These are phyloP conservation scores for Saccharomyces kudriavzevii DNA, from an alignment of 805 yeast species.

Conservation along the genomic window DNA sequence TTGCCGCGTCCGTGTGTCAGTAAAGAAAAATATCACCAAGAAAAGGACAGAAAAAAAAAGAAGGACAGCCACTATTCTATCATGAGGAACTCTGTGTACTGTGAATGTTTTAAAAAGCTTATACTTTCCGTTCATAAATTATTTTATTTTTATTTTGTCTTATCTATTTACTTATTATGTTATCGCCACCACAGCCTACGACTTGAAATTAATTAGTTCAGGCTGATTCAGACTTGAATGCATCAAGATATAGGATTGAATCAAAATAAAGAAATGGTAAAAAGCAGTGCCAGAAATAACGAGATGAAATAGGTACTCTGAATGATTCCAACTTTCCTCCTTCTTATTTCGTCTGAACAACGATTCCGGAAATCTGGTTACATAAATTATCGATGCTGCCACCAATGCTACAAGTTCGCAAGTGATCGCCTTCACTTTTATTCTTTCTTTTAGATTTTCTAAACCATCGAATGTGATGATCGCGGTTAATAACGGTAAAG, in stretches of 20 bases:
- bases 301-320: slow-evolving; percentile 64
- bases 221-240: slow-evolving; percentile 22
- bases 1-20: neutral
- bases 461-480: slow-evolving; percentile 37
- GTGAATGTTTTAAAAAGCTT: neutral
- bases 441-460: slow-evolving; percentile 38
- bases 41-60: neutral
- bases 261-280: slow-evolving; percentile 59
- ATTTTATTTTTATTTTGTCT: neutral
- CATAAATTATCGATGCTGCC: slow-evolving; percentile 65
- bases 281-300: slow-evolving; percentile 63
- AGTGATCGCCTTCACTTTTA: slow-evolving; percentile 48
- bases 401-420: slow-evolving; percentile 64
- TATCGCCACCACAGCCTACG: neutral
- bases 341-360: slow-evolving; percentile 32
- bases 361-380: slow-evolving; percentile 61
- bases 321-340: slow-evolving; percentile 40
- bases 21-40: neutral
- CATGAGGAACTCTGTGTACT: neutral
- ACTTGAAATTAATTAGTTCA: slow-evolving; percentile 12
- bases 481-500: slow-evolving; percentile 52
- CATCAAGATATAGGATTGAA: slow-evolving; percentile 40
- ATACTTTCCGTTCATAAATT: neutral
- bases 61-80: too few species aligned
- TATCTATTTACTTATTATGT: neutral